Base-by-base conservation (phyloP, 495 filamentous ascomycete genomes). In the Neurospora africana region DNA sequence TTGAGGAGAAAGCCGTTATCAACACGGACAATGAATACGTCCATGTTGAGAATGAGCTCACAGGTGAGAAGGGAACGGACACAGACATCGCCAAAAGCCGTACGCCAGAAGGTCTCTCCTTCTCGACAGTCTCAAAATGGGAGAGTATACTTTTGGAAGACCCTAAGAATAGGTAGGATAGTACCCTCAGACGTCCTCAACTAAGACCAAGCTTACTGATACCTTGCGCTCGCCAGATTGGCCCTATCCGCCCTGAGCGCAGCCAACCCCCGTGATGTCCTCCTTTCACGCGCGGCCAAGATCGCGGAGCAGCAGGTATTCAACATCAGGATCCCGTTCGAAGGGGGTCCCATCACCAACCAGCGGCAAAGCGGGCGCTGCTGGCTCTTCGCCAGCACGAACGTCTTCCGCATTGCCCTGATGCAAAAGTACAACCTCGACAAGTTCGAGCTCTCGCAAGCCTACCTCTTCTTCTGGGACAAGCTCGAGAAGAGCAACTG, bases 391-490 rank as follows among this genome's bases (percentile, higher is more conserved):
- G 93, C 93, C 8, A 84, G 89, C 35, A 94, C 92, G 10, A 97
- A 97, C 76, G 89, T 95, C 69, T 95, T 96, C 81, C 92, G 93
- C 10, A 84, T 96, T 6, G 90, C 92, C 0, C 81, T 96, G 43
- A 95, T 95, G 87, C 89, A 91, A 78, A 88, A 89, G 74, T 91
- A 95, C 78, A 87, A 88, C 68, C 86, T 96, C 10, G 82, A 86
- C n/a, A 82, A 86, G n/a, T 84, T 94, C 92, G 91, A 97, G 83
- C 86, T 97, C 2, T 92, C 89, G 40, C 93, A 97, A 76, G 87
- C 90, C 3, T 97, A 95, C 76, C 86, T 96, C n/a, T 95, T 94
- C 83, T 97, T 92, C 86, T 96, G 91, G 89, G 93, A 97, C 79
- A 97, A 97, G 81, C 86, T 96, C 27, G 93, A 97, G 81, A 97